Percentiles rank a stretch among this genome's conserved stretches.
Conservation (phyloP, 768 basidiomycete species). For the Lactarius sp. region DNA sequence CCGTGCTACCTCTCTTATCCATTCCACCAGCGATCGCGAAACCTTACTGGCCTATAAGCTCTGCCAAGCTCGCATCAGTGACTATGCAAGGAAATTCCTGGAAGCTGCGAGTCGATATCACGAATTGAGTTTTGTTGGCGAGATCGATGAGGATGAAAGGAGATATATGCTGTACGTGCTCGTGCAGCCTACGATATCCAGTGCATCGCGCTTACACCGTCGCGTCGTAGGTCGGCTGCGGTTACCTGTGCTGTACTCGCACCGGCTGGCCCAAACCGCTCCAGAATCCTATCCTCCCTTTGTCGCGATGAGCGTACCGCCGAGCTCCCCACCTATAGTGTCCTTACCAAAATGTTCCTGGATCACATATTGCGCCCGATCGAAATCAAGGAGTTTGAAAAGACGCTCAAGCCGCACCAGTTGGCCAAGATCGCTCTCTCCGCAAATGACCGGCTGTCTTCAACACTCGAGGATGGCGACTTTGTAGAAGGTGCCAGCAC, state of each 20-base stretch:
- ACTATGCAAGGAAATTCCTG: constrained; percentile 86
- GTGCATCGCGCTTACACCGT: constrained; percentile 12
- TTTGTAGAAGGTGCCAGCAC: constrained; percentile 55
- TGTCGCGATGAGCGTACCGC: constrained; percentile 89
- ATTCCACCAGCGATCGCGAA: constrained; percentile 73
- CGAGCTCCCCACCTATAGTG: constrained; percentile 77
- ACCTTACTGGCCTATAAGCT: constrained; percentile 83
- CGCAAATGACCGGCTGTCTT: constrained; percentile 74
- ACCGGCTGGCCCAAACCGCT: constrained; percentile 94
- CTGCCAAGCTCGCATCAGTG: constrained; percentile 91
- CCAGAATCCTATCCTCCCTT: constrained; percentile 85
- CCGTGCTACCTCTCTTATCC: constrained; percentile 85
- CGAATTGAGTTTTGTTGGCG: constrained; percentile 85
- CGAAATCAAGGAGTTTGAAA: constrained; percentile 88
- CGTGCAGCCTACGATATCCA: not conserved
- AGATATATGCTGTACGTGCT: constrained; percentile 76
- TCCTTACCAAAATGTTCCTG: constrained; percentile 97
- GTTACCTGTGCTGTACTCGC: constrained; percentile 96
- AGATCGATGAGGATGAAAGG: constrained; percentile 92
- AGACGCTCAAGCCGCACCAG: constrained; percentile 85
- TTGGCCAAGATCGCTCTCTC: constrained; percentile 87
- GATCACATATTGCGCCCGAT: constrained; percentile 90
- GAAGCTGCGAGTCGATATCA: constrained; percentile 95
- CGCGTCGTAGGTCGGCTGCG: constrained; percentile 62
- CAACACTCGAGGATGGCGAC: constrained; percentile 56